A percentile compares a stretch with the other conserved stretches of the same genome.
Evolutionary conservation across 129 eudicot species (phyloP).

Genomic region (Glebionis coronaria): DNA sequence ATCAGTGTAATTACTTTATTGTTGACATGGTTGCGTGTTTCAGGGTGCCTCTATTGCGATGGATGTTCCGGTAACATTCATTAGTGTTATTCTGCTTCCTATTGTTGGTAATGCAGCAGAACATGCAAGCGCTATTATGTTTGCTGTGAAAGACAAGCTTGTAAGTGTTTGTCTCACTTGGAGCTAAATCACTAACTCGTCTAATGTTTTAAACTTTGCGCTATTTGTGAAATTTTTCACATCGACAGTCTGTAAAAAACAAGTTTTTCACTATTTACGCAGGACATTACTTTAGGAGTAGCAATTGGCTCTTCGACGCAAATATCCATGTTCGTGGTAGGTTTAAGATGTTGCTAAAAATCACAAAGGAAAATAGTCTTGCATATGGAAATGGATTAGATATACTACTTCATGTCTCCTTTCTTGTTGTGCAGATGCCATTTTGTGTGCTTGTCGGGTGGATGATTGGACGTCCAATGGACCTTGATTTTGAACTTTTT

Average conservation of each 20-base stretch:
- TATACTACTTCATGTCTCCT: not conserved
- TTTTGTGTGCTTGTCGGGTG: conserved; percentile 76
- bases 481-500: conserved; percentile 68
- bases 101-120: conserved; percentile 94
- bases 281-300: conserved; percentile 30
- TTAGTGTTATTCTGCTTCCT: conserved; percentile 77
- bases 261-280: conserved; percentile 13
- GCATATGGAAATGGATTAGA: too few relatives aligned
- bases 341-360: conserved; percentile 2
- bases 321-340: conserved; percentile 35
- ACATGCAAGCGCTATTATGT: conserved; percentile 85
- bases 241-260: not conserved
- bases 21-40: conserved; percentile 6
- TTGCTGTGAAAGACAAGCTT: conserved; percentile 79
- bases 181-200: not conserved
- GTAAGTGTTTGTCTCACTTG: conserved; percentile 39
- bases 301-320: conserved; percentile 29
- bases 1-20: not conserved
- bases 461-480: conserved; percentile 69
- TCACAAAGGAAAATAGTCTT: not conserved
- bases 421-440: conserved; percentile 51
- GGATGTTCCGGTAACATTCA: conserved; percentile 69
- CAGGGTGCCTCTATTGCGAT: conserved; percentile 75
- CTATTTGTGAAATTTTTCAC: not conserved
- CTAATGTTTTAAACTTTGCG: too few relatives aligned